A percentile compares a stretch with the other conserved stretches of the same genome.
These are phyloP conservation scores for Triticum turgidum DNA, from an alignment of 176 grass and related monocot genomes.

Conservation along the genomic window DNA sequence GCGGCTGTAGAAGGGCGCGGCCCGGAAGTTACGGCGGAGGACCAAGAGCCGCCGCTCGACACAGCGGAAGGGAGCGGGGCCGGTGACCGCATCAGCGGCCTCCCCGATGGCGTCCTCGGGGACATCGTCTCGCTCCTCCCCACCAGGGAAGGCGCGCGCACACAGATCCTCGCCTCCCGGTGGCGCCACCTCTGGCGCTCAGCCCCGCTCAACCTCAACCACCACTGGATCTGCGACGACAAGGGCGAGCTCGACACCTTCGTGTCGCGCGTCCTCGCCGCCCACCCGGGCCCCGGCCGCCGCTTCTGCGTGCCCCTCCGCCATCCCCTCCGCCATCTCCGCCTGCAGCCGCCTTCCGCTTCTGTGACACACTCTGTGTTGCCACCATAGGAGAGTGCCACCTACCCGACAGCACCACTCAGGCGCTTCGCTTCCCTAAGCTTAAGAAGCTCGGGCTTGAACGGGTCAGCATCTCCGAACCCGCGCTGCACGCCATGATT, in stretches of 20 bases:
- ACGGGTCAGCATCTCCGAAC: not conserved
- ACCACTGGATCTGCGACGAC: not conserved
- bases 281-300: not conserved
- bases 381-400: not conserved
- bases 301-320: not conserved
- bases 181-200: not conserved
- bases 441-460: not conserved
- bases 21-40: too few relatives aligned
- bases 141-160: not conserved
- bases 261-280: not conserved
- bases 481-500: not conserved
- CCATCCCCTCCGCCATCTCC: fast-evolving
- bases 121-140: not conserved
- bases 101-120: not conserved
- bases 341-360: not conserved
- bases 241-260: fast-evolving
- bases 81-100: too few relatives aligned
- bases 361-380: not conserved
- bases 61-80: too few relatives aligned
- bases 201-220: not conserved
- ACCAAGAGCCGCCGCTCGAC: too few relatives aligned
- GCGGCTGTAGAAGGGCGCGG: too few relatives aligned
- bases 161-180: not conserved
- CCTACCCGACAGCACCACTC: not conserved
- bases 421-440: not conserved